Conservation (phyloP, 495 filamentous ascomycete genomes). For the Aspergillus olivimuriae region DNA sequence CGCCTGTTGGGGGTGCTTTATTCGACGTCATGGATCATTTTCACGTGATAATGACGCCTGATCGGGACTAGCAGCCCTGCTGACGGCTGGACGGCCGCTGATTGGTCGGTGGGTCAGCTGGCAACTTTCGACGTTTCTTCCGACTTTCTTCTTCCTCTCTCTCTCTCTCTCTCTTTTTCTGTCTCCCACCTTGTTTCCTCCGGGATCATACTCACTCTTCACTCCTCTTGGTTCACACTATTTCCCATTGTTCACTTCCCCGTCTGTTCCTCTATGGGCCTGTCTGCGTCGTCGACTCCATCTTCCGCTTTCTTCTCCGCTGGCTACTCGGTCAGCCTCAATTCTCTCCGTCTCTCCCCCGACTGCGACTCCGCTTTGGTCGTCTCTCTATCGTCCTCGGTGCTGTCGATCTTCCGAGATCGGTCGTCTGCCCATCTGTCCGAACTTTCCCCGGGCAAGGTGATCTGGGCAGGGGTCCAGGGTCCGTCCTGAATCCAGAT, state of each 20-base stretch:
- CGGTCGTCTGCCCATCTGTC: conserved; percentile 13
- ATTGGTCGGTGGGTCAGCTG: conserved; percentile 12
- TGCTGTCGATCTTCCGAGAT: conserved; percentile 13
- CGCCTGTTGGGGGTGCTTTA: too few relatives aligned
- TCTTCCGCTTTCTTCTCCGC: conserved; percentile 29
- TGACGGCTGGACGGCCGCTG: conserved; percentile 14
- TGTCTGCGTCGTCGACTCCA: conserved; percentile 27
- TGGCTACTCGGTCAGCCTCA: conserved; percentile 22
- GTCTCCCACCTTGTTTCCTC: neutral
- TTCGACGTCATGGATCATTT: too few relatives aligned
- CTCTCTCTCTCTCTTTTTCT: conserved; percentile 1
- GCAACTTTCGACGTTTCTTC: neutral
- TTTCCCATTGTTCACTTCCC: neutral
- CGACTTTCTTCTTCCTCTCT: conserved; percentile 6
- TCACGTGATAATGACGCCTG: conserved; percentile 2
- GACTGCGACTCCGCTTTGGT: conserved; percentile 10
- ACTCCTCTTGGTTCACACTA: neutral
- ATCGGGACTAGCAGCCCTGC: conserved; percentile 11
- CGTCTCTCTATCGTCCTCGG: conserved; percentile 3
- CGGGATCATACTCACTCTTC: neutral
- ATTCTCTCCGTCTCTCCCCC: conserved; percentile 11
- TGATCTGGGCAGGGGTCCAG: conserved; percentile 48
- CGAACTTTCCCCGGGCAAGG: conserved; percentile 25
- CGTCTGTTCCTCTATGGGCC: conserved; percentile 34
- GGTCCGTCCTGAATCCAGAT: conserved; percentile 47